These are phyloP conservation scores for Vitis riparia DNA, from an alignment of 164 flowering plant genomes.

Conservation along the genomic window DNA sequence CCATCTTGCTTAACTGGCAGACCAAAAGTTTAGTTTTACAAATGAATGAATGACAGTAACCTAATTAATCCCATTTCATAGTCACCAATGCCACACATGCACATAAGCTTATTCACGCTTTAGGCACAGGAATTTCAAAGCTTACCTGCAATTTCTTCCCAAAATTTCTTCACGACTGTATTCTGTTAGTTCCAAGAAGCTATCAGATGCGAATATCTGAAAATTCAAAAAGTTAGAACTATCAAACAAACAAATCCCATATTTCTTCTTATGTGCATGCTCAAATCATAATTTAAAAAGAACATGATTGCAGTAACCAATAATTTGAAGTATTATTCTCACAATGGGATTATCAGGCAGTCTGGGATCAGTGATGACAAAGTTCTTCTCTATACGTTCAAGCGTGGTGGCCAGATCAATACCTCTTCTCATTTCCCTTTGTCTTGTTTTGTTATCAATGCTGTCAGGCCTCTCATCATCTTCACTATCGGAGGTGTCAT, in stretches of 20 bases:
- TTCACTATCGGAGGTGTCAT: constrained; percentile 29
- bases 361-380: constrained; percentile 98
- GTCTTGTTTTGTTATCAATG: constrained; percentile 66
- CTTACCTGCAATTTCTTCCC: constrained; percentile 96
- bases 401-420: constrained; percentile 97
- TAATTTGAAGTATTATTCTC: constrained; percentile 26
- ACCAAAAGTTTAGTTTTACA: no score
- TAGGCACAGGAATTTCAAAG: neutral
- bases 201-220: constrained; percentile 97
- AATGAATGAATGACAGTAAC: no score
- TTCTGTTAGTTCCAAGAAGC: constrained; percentile 98
- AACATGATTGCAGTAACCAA: neutral
- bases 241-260: neutral
- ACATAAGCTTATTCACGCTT: no score
- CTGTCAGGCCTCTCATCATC: constrained; percentile 71
- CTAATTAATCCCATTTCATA: no score
- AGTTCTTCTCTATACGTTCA: constrained; percentile 97
- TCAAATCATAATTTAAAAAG: neutral
- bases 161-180: constrained; percentile 96
- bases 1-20: no score
- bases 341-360: constrained; percentile 99
- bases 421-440: constrained; percentile 93
- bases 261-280: neutral
- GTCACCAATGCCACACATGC: no score
- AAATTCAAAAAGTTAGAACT: constrained; percentile 1